These are phyloP conservation scores for Barnettozyma californica DNA, from an alignment of 805 yeast genomes.

Conservation along the genomic window DNA sequence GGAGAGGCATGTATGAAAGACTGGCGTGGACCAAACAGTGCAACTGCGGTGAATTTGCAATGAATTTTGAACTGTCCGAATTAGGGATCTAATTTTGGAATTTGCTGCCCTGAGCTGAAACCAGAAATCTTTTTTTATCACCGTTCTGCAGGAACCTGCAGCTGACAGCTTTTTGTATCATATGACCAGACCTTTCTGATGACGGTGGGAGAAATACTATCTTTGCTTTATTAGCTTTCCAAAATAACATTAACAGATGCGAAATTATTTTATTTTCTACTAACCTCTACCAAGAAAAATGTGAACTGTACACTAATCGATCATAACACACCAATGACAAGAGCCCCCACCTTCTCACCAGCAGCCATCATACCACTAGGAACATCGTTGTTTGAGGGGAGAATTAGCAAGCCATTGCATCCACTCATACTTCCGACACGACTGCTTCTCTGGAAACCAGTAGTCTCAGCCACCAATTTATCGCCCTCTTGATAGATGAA, in stretches of 20 bases:
- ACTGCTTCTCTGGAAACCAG: conserved; percentile 50
- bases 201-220: no score
- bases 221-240: no score
- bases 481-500: conserved; percentile 24
- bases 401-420: conserved; percentile 40
- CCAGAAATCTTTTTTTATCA: background rate
- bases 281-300: no score
- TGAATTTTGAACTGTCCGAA: background rate
- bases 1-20: background rate
- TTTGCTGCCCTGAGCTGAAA: background rate
- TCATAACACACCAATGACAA: conserved; percentile 24
- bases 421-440: conserved; percentile 41
- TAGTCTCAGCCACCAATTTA: conserved; percentile 34
- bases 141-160: background rate
- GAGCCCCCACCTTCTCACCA: conserved; percentile 25
- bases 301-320: no score
- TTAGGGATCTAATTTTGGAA: background rate
- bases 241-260: no score
- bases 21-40: background rate
- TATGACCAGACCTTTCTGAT: background rate
- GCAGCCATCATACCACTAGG: conserved; percentile 6
- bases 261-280: no score
- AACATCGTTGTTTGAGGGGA: conserved; percentile 31
- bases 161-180: background rate
- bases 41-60: background rate